These are phyloP conservation scores for Backusella psychrophila DNA, from an alignment of 192 early-diverging fungal species.

Conservation along the genomic window DNA sequence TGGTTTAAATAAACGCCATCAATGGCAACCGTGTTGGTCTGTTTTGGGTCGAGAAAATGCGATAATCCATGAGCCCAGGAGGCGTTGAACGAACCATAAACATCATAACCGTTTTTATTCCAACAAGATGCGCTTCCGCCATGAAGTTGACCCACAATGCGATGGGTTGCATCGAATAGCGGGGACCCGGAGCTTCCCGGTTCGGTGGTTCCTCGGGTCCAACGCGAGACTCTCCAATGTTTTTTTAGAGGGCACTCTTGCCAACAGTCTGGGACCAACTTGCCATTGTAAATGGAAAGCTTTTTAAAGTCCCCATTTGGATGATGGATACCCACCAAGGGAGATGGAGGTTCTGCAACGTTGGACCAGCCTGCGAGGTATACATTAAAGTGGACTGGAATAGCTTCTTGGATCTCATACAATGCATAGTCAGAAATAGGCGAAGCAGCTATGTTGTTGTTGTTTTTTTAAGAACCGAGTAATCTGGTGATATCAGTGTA, in stretches of 20 bases:
- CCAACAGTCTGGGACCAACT: constrained; percentile 37
- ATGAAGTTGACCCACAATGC: constrained; percentile 47
- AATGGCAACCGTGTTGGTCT: not conserved
- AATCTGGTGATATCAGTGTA: not conserved
- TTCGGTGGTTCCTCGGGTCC: constrained; percentile 44
- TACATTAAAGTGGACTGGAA: constrained; percentile 41
- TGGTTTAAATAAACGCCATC: not conserved
- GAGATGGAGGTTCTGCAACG: constrained; percentile 2
- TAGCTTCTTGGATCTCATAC: constrained; percentile 41
- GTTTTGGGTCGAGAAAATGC: not conserved
- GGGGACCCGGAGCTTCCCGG: constrained; percentile 46
- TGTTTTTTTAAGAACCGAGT: not conserved
- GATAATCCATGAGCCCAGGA: constrained; percentile 16
- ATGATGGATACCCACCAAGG: constrained; percentile 45
- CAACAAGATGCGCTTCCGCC: constrained; percentile 43
- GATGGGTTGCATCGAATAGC: constrained; percentile 39
- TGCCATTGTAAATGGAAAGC: constrained; percentile 42
- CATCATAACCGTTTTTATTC: constrained; percentile 40
- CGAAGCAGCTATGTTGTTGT: constrained; percentile 5
- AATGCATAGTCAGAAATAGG: constrained; percentile 36
- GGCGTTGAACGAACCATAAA: constrained; percentile 39
- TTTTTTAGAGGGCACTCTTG: constrained; percentile 30
- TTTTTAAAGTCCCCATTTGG: constrained; percentile 48
- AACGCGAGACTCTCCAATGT: constrained; percentile 44
- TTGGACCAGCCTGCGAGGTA: constrained; percentile 45